Conservation (phyloP, 768 basidiomycete species). For the Kwoniella heveanensis region DNA sequence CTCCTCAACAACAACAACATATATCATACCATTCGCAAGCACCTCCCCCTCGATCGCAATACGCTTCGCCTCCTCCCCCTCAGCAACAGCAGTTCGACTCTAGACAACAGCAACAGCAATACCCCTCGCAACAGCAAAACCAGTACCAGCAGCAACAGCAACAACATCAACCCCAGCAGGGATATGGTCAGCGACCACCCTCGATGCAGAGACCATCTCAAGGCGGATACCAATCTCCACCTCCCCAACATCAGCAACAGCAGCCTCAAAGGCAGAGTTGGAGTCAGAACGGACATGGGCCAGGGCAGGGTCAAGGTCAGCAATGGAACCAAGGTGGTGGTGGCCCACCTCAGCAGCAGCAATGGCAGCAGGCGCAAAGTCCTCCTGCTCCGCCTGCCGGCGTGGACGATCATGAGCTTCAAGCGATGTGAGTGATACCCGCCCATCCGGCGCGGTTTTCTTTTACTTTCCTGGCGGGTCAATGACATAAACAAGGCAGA, state of each 20-base stretch:
- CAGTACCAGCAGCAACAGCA: constrained; percentile 29
- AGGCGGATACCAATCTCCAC: constrained; percentile 24
- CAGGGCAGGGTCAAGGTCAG: background rate
- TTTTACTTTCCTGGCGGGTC: too few relatives aligned
- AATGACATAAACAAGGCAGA: too few relatives aligned
- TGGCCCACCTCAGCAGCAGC: constrained; percentile 21
- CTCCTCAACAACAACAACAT: background rate
- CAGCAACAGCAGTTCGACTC: constrained; percentile 22
- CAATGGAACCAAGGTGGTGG: constrained; percentile 15
- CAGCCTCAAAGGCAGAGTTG: constrained; percentile 30
- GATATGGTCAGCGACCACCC: constrained; percentile 15
- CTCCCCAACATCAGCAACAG: constrained; percentile 31
- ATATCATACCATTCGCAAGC: constrained; percentile 15
- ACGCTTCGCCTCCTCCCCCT: constrained; percentile 9
- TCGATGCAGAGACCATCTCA: constrained; percentile 19
- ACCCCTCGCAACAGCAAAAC: constrained; percentile 21
- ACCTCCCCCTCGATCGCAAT: constrained; percentile 26
- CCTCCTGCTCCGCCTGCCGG: constrained; percentile 17
- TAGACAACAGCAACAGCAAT: constrained; percentile 10
- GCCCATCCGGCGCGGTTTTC: too few relatives aligned
- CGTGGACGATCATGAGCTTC: constrained; percentile 37
- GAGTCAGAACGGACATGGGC: constrained; percentile 19
- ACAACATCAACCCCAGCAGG: constrained; percentile 22
- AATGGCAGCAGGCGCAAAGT: constrained; percentile 11
- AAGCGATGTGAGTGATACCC: constrained; percentile 46